Conservation (phyloP, 306 rosid genomes). For the Corylus americana region DNA sequence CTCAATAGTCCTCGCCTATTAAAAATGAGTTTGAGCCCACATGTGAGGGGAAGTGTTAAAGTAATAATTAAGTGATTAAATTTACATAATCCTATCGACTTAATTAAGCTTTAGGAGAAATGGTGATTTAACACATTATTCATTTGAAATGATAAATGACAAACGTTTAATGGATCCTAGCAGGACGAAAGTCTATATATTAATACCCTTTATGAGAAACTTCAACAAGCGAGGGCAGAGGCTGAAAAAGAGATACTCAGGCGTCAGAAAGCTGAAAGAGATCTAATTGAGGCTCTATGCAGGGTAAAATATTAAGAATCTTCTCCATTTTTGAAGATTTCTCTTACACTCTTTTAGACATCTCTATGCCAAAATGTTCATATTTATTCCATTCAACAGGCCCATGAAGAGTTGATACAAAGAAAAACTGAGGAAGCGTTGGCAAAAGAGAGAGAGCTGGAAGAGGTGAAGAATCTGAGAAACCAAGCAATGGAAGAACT, state of each 20-base stretch:
- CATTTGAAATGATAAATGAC: no score
- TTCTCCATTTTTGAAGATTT: no score
- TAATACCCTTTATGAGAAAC: not conserved
- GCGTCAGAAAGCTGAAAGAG: not conserved
- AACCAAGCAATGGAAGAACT: conserved; percentile 51
- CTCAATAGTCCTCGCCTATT: no score
- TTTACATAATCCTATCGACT: no score
- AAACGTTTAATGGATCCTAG: not conserved
- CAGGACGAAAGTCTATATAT: not conserved
- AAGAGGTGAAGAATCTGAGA: conserved; percentile 41
- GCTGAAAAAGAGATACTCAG: not conserved
- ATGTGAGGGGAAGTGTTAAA: no score
- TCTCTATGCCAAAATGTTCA: no score
- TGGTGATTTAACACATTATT: no score
- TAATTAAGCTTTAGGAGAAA: no score
- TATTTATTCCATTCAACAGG: conserved; percentile 38
- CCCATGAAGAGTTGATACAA: conserved; percentile 56
- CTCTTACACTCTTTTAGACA: no score
- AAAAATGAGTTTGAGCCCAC: no score
- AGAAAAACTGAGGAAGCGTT: conserved; percentile 65
- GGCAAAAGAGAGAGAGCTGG: conserved; percentile 47
- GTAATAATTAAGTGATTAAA: no score
- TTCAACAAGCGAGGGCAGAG: not conserved
- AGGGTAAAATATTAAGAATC: not conserved
- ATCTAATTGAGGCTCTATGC: not conserved